Evolutionary conservation across 495 filamentous ascomycete species (phyloP), one percentile per base, ranked within the genome.

Genomic region (Aspergillus mulundensis): DNA sequence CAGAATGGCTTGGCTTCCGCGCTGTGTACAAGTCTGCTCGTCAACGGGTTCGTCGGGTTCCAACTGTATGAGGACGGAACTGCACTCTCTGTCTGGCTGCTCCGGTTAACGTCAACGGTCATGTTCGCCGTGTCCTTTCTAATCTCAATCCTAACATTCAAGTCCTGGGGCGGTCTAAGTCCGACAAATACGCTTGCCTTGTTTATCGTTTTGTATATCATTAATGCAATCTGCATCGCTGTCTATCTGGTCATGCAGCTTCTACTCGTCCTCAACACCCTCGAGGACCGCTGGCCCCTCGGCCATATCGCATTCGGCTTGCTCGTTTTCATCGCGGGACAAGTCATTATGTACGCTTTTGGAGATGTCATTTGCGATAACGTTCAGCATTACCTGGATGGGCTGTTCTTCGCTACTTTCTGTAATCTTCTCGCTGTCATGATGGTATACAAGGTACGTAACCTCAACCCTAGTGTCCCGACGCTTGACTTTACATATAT

Each of bases 11-110:
- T 99, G 55, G 76, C 84, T n/a, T 96, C 91, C 16, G 91, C 94
- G 11, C 77, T 94, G 18, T 89, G 90, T 68, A 92, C 88, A 10
- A 95, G 87, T 71, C 78, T 99, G 39, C 75, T 97, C 53, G 88
- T 99, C 78, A 97, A 97, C 69, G 94, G 95, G 25, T 99, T 99
- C 67, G 93, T 99, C 39, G 94, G 94, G 34, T 99, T 97, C 74
- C 95, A 97, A 73, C 81, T 99, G 5, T 99, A 97, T 70, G 94
- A 99, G 71, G 94, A 99, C 68, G 94, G 94, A n/a, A 99, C 94
- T 1, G 86, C 86, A 7, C 79, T 97, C 34, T 97, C 93, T 0
- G 84, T 99, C 25, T 99, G 93, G 94, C 83, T 96, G 54, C 78
- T 99, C 48, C 86, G 95, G 28, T 63, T 88, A 11, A 84, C 79